Evolutionary conservation across 2,329 filamentous ascomycete genomes (phyloP).

Genomic region (Trichoderma sp.): DNA sequence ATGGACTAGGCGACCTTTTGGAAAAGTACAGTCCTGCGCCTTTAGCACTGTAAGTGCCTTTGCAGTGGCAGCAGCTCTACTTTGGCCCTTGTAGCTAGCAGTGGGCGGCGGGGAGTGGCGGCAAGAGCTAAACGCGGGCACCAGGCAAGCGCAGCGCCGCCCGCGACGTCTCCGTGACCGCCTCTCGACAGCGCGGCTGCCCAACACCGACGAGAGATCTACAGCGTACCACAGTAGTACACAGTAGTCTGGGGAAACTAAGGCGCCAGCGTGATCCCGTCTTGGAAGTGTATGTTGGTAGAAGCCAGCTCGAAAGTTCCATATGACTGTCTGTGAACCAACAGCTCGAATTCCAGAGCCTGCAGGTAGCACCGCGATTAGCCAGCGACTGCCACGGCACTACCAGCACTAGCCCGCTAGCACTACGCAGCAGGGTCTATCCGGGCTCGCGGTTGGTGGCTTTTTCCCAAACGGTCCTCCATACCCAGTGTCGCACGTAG

Average conservation of each 20-base stretch:
- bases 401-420: not conserved
- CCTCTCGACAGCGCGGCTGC: not conserved
- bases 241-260: not conserved
- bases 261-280: not conserved
- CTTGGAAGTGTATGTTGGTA: not conserved
- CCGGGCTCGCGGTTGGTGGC: conserved; percentile 21
- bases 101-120: conserved; percentile 3
- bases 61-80: not conserved
- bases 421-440: not conserved
- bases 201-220: conserved; percentile 3
- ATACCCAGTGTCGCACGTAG: conserved; percentile 18
- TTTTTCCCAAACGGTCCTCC: conserved; percentile 20
- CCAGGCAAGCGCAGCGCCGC: conserved; percentile 13
- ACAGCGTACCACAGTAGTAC: not conserved
- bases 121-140: conserved; percentile 18
- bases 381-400: not conserved
- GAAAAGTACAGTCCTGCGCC: not conserved
- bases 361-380: not conserved
- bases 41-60: not conserved
- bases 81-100: not conserved
- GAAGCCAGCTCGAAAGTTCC: not conserved
- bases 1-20: not conserved
- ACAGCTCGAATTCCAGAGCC: conserved; percentile 1
- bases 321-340: not conserved
- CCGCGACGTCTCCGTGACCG: not conserved